These are phyloP conservation scores for Teratosphaeria epicoccoides DNA, from an alignment of 2,329 filamentous ascomycete genomes.

Conservation along the genomic window DNA sequence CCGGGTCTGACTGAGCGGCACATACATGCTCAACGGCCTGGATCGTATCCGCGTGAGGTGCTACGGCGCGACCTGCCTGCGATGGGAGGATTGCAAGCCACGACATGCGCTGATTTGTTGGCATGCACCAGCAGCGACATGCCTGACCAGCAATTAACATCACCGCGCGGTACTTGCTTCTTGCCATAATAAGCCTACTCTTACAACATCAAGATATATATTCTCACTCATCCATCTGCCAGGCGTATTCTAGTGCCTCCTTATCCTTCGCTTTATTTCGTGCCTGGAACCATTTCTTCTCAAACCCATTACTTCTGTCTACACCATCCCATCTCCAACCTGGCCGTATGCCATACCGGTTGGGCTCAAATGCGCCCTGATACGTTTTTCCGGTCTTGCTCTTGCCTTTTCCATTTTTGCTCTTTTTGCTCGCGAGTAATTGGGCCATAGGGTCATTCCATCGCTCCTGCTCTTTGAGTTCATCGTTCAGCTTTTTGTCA, in stretches of 20 bases:
- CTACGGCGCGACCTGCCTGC: too few species aligned
- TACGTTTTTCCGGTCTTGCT: constrained; percentile 52
- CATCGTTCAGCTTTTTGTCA: constrained; percentile 74
- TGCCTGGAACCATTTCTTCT: constrained; percentile 83
- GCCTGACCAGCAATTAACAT: not conserved
- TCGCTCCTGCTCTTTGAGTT: constrained; percentile 61
- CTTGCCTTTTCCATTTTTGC: constrained; percentile 32
- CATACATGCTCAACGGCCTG: too few species aligned
- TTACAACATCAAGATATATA: not conserved
- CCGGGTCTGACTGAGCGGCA: too few species aligned
- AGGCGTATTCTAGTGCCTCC: constrained; percentile 75
- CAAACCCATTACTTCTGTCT: constrained; percentile 85
- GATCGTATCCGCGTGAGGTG: too few species aligned
- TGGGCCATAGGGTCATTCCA: constrained; percentile 93
- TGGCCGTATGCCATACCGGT: constrained; percentile 85
- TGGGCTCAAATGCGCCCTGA: constrained; percentile 69
- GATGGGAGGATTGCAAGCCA: too few species aligned
- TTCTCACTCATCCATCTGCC: constrained; percentile 81
- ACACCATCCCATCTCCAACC: constrained; percentile 97
- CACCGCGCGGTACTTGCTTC: not conserved
- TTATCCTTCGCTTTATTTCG: constrained; percentile 67
- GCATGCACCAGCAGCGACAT: too few species aligned
- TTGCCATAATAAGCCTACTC: not conserved
- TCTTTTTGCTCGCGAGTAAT: constrained; percentile 54
- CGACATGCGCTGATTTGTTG: too few species aligned